Base-by-base conservation (phyloP, 1,284 basidiomycete genomes). In the Testicularia cyperi region DNA sequence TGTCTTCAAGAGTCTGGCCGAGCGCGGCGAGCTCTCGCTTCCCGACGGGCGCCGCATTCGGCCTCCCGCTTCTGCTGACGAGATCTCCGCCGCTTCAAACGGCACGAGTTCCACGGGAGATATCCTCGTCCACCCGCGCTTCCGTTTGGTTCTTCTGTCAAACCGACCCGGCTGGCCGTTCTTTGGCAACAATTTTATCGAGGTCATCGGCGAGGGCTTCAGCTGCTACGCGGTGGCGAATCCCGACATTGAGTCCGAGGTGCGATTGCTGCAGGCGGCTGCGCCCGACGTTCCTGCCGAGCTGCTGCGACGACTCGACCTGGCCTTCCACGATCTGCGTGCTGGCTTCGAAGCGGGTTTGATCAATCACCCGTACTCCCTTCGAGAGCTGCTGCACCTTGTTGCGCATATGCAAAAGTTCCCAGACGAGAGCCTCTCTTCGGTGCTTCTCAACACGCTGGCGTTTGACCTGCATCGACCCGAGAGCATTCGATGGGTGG, bases 91-190 rank as follows among this genome's bases (percentile, higher is more conserved):
- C n/a, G n/a, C n/a, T n/a, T n/a, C n/a, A n/a, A n/a, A n/a, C n/a
- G n/a, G n/a, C n/a, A n/a, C n/a, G n/a, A n/a, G n/a, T n/a, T 9
- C 19, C 33, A 21, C 33, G 12, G 42, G 51, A 2, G 69, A 70
- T 19, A 68, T 76, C 24, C 29, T 72, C 6, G 66, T 78, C 6
- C 76, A 78, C 33, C 71, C 69, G 5, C 49, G 65, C 28, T 78
- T 78, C 67, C 64, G 76, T 15, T 60, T 78, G n/a, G 65, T 78
- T 8, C 62, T 78, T 1, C 68, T 78, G 23, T 74, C 74, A 6
- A 78, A 78, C 44, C 58, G 77, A 1, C 78, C 78, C 5, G 75
- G 77, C 14, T 74, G 63, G 56, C 74, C 74, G 0, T 71, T 78
- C 58, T 54, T 72, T 41, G 68, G 77, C 42, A 69, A 78, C 63